These are phyloP conservation scores for Aspergillus unguis DNA, from an alignment of 2,329 filamentous ascomycete genomes.

Conservation along the genomic window DNA sequence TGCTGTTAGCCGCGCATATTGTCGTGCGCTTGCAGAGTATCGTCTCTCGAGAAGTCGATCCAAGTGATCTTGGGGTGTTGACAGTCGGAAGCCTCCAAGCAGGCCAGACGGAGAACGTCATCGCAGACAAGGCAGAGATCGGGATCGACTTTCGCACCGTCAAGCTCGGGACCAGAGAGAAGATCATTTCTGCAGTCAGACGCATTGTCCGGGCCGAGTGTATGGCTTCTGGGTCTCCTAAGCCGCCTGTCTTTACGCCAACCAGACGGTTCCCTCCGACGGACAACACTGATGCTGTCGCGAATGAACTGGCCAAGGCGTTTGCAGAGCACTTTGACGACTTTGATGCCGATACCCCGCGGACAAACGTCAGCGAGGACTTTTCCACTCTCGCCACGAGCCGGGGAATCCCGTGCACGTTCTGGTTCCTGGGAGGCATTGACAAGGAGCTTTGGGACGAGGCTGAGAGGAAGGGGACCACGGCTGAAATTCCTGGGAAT, in stretches of 20 bases:
- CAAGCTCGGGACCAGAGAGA: conserved; percentile 44
- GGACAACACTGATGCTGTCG: conserved; percentile 49
- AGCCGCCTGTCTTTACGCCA: conserved; percentile 46
- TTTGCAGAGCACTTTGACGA: conserved; percentile 49
- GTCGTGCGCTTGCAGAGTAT: conserved; percentile 60
- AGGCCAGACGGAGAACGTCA: conserved; percentile 60
- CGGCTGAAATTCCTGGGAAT: conserved; percentile 55
- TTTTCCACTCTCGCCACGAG: conserved; percentile 55
- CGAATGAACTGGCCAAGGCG: conserved; percentile 41
- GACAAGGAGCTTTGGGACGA: conserved; percentile 51
- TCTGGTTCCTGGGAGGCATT: conserved; percentile 57
- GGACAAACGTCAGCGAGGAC: conserved; percentile 52
- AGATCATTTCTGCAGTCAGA: conserved; percentile 47
- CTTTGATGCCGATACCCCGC: conserved; percentile 30
- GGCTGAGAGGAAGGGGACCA: conserved; percentile 43
- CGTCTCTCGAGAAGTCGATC: conserved; percentile 54
- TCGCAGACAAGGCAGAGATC: conserved; percentile 53
- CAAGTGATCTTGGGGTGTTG: conserved; percentile 53
- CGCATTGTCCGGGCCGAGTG: conserved; percentile 59
- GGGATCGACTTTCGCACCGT: conserved; percentile 55
- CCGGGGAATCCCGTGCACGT: conserved; percentile 50
- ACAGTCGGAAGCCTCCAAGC: conserved; percentile 59
- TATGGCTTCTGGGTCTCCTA: conserved; percentile 49
- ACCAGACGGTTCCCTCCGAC: conserved; percentile 54
- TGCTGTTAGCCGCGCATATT: conserved; percentile 55